phyloP scores from a whole-genome alignment of 768 basidiomycete genomes.

The Leucosporidium creatinivorum region DNA sequence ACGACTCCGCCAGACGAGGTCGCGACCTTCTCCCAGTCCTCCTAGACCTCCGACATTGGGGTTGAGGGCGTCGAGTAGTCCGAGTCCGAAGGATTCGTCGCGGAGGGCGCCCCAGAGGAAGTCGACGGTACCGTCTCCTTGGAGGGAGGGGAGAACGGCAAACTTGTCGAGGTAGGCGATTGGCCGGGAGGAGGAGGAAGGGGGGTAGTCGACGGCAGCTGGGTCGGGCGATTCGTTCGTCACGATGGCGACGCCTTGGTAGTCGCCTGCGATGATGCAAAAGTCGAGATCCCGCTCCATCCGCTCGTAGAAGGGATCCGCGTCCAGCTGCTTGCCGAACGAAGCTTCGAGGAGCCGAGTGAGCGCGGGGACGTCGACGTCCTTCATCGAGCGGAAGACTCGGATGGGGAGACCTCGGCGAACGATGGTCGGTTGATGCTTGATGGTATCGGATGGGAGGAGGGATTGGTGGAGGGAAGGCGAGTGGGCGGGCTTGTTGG shows the following conservation, averaged over 20 bases:
- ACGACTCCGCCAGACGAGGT: conserved; percentile 91
- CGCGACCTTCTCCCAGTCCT: conserved; percentile 80
- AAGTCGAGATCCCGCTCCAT: conserved; percentile 75
- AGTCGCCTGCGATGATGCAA: conserved; percentile 88
- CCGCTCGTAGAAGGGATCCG: conserved; percentile 67
- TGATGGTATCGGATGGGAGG: conserved; percentile 67
- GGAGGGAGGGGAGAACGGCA: conserved; percentile 85
- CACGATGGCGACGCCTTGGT: conserved; percentile 87
- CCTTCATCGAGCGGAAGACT: conserved; percentile 57
- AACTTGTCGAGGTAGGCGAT: conserved; percentile 98
- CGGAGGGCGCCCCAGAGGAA: conserved; percentile 98
- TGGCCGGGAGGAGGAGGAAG: neutral
- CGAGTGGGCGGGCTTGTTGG: conserved; percentile 92
- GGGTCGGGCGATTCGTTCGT: conserved; percentile 53
- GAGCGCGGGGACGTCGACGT: conserved; percentile 65
- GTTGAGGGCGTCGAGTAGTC: conserved; percentile 86
- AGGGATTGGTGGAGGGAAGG: conserved; percentile 91
- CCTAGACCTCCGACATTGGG: conserved; percentile 81
- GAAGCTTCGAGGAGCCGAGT: conserved; percentile 77
- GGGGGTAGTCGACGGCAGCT: neutral
- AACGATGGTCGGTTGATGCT: conserved; percentile 86
- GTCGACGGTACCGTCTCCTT: conserved; percentile 98
- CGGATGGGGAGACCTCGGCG: conserved; percentile 80
- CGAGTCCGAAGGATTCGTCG: conserved; percentile 95
- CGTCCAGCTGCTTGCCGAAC: conserved; percentile 67